These are phyloP conservation scores for Amphichorda felina DNA, from an alignment of 2,329 filamentous ascomycete species.

Conservation along the genomic window DNA sequence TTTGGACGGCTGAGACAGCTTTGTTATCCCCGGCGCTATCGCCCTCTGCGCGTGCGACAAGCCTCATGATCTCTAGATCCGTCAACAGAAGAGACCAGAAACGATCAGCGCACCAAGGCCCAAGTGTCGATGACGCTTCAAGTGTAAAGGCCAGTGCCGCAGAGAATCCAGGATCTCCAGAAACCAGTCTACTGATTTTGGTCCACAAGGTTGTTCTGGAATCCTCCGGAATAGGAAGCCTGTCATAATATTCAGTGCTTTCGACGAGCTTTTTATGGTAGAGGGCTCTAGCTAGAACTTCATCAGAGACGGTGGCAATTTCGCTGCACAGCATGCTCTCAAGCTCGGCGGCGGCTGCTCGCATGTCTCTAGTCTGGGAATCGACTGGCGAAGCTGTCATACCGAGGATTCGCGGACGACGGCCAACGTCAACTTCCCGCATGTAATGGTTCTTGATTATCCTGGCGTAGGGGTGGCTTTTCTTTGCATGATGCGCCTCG, in stretches of 20 bases:
- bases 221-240: constrained; percentile 25
- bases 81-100: constrained; percentile 64
- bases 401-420: constrained; percentile 70
- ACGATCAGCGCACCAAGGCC: constrained; percentile 73
- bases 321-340: constrained; percentile 68
- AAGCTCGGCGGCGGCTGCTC: constrained; percentile 57
- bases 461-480: constrained; percentile 78
- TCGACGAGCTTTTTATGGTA: constrained; percentile 31
- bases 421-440: constrained; percentile 20
- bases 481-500: constrained; percentile 93
- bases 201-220: constrained; percentile 55
- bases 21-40: constrained; percentile 26
- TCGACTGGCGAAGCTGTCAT: constrained; percentile 97
- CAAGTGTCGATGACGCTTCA: constrained; percentile 53
- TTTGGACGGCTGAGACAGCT: constrained; percentile 42
- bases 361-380: constrained; percentile 56
- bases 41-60: constrained; percentile 43
- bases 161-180: constrained; percentile 32
- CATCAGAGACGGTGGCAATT: constrained; percentile 60
- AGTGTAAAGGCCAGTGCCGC: constrained; percentile 48
- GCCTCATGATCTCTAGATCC: constrained; percentile 46
- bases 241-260: constrained; percentile 29
- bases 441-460: constrained; percentile 85
- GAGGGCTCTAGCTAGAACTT: constrained; percentile 13
- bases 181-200: constrained; percentile 34